Conservation (phyloP, 2,329 filamentous ascomycete species). For the Colletotrichum lini region DNA sequence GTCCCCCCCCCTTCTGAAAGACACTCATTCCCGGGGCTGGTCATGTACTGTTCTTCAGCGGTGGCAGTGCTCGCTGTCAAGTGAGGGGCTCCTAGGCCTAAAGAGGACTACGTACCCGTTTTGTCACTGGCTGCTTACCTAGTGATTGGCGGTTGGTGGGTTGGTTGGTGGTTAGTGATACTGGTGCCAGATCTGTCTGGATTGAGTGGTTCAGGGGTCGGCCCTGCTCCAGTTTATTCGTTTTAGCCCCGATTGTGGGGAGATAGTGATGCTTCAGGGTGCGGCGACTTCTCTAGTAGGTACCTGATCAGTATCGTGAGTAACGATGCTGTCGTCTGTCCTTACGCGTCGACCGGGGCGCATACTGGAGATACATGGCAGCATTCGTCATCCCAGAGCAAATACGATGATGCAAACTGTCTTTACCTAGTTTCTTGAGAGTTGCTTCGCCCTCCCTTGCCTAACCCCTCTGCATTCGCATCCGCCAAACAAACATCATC, state of each 20-base stretch:
- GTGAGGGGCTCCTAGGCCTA: slow-evolving; percentile 2
- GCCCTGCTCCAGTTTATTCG: slow-evolving; percentile 19
- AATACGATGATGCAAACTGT: no score
- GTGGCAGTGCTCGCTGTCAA: slow-evolving; percentile 26
- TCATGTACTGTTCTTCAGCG: slow-evolving; percentile 17
- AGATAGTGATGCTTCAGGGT: background rate
- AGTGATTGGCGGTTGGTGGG: no score
- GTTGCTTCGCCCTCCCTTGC: background rate
- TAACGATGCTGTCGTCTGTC: background rate
- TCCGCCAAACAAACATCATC: no score
- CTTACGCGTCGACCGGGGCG: slow-evolving; percentile 16
- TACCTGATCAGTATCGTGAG: background rate
- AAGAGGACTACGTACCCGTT: slow-evolving; percentile 26
- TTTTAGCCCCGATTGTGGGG: slow-evolving; percentile 35
- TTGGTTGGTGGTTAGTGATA: background rate
- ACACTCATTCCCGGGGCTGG: no score
- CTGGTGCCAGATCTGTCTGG: slow-evolving; percentile 30
- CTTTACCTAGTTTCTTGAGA: no score
- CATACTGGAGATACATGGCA: slow-evolving; percentile 2
- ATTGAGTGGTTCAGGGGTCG: background rate
- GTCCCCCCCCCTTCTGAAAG: no score
- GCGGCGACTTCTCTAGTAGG: background rate
- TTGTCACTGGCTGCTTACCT: background rate
- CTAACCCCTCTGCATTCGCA: background rate
- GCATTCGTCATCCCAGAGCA: slow-evolving; percentile 8